Evolutionary conservation across 2,329 filamentous ascomycete species (phyloP).

Genomic region (Neonectria neomacrospora): DNA sequence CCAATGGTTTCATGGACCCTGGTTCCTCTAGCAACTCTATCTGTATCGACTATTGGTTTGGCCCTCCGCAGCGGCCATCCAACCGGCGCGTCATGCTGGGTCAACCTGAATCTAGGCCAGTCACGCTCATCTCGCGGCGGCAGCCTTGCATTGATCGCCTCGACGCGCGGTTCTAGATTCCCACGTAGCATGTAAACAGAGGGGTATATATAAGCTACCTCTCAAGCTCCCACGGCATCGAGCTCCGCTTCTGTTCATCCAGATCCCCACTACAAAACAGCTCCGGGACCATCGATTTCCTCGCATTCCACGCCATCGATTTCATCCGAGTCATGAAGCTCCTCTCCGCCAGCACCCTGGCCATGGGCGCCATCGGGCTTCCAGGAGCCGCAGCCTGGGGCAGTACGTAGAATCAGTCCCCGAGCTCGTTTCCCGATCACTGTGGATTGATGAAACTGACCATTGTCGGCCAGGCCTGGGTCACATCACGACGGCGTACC

Average conservation of each 20-base stretch:
- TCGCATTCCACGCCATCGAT: constrained; percentile 7
- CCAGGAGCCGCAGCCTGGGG: constrained; percentile 55
- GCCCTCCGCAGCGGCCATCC: constrained; percentile 25
- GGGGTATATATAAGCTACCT: constrained; percentile 19
- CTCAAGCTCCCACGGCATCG: background rate
- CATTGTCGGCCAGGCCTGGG: constrained; percentile 62
- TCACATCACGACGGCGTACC: constrained; percentile 72
- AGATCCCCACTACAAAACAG: background rate
- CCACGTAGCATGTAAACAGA: background rate
- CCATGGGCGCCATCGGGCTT: constrained; percentile 47
- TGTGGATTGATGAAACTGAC: constrained; percentile 23
- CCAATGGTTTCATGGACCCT: constrained; percentile 23
- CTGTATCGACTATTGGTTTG: background rate
- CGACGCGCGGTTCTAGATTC: constrained; percentile 1
- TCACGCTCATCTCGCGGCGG: background rate
- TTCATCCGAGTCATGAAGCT: constrained; percentile 47
- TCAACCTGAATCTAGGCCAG: constrained; percentile 11
- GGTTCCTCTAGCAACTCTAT: constrained; percentile 31
- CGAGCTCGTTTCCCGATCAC: background rate
- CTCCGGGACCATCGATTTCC: background rate
- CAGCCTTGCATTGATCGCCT: constrained; percentile 24
- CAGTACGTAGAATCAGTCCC: constrained; percentile 47
- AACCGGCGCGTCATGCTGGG: constrained; percentile 8
- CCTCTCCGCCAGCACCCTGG: constrained; percentile 41
- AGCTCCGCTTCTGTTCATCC: constrained; percentile 7